A percentile compares a stretch with the other conserved stretches of the same genome.
phyloP scores from a whole-genome alignment of 768 basidiomycete genomes.

The Suillus plorans region DNA sequence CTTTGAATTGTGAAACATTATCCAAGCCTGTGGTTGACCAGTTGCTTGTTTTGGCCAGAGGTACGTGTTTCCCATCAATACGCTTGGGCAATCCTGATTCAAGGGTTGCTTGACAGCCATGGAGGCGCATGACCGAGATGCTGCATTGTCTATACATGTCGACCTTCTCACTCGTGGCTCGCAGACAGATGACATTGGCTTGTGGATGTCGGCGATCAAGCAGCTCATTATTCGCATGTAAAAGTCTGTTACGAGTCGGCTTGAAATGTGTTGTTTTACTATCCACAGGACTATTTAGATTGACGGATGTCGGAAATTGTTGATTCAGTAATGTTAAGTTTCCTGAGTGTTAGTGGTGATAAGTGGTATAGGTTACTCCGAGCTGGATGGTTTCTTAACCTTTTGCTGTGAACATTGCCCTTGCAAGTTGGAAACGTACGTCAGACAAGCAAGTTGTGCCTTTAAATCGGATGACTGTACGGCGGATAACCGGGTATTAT shows the following conservation, averaged over 20 bases:
- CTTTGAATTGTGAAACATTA: conserved; percentile 86
- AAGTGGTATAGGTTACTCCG: not conserved
- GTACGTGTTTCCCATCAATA: conserved; percentile 39
- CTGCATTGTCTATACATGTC: conserved; percentile 81
- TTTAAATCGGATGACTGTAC: not conserved
- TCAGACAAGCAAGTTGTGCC: too few relatives aligned
- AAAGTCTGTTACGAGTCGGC: not conserved
- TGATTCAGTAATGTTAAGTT: not conserved
- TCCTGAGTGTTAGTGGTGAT: not conserved
- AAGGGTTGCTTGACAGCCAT: conserved; percentile 56
- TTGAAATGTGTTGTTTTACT: not conserved
- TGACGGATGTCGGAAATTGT: not conserved
- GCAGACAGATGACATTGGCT: conserved; percentile 77
- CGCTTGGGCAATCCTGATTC: not conserved
- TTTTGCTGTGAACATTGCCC: not conserved
- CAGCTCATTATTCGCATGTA: conserved; percentile 77
- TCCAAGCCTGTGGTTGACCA: conserved; percentile 70
- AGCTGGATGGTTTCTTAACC: not conserved
- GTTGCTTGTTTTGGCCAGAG: conserved; percentile 67
- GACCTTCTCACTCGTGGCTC: conserved; percentile 80
- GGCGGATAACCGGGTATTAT: not conserved
- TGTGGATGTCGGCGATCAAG: conserved; percentile 90
- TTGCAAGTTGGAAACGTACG: not conserved
- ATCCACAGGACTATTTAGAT: conserved; percentile 7
- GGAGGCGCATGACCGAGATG: conserved; percentile 71